phyloP scores from a whole-genome alignment of 306 rosid species.

The Lathyrus oleraceus region DNA sequence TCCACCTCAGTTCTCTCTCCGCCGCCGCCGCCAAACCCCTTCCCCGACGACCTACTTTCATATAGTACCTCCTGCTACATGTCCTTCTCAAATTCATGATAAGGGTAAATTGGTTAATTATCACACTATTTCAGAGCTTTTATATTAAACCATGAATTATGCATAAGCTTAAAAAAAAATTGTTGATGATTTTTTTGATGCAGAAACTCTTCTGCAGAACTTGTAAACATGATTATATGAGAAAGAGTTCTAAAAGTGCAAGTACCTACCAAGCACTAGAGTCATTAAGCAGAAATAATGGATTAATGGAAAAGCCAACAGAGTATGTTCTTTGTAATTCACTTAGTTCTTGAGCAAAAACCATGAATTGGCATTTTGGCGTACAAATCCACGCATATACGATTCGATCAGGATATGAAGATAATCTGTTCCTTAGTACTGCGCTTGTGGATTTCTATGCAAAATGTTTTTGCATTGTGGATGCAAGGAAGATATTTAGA shows the following conservation, averaged over 20 bases:
- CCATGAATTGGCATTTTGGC: slow-evolving; percentile 47
- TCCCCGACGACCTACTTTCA: too few relatives aligned
- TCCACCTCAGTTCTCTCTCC: too few relatives aligned
- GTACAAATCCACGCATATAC: slow-evolving; percentile 53
- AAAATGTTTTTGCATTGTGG: slow-evolving; percentile 50
- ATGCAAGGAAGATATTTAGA: slow-evolving; percentile 54
- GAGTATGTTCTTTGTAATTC: slow-evolving; percentile 51
- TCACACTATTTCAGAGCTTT: neutral
- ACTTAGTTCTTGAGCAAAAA: slow-evolving; percentile 57
- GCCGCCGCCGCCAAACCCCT: too few relatives aligned
- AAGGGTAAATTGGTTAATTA: slow-evolving; percentile 26
- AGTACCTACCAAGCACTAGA: slow-evolving; percentile 28
- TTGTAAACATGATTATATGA: slow-evolving; percentile 7
- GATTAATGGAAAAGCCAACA: slow-evolving; percentile 30
- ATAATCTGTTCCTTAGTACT: slow-evolving; percentile 52
- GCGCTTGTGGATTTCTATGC: slow-evolving; percentile 61
- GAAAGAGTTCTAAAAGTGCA: slow-evolving; percentile 7
- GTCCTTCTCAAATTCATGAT: slow-evolving; percentile 24
- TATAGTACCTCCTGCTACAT: too few relatives aligned
- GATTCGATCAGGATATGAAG: slow-evolving; percentile 50
- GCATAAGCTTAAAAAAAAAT: slow-evolving; percentile 19
- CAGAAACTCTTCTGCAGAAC: slow-evolving; percentile 26
- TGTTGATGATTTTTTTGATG: slow-evolving; percentile 22
- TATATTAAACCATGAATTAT: slow-evolving; percentile 22
- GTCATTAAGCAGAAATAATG: slow-evolving; percentile 29